A percentile compares a stretch with the other conserved stretches of the same genome.
These are phyloP conservation scores for Russula brevipes DNA, from an alignment of 768 basidiomycete genomes.

Conservation along the genomic window DNA sequence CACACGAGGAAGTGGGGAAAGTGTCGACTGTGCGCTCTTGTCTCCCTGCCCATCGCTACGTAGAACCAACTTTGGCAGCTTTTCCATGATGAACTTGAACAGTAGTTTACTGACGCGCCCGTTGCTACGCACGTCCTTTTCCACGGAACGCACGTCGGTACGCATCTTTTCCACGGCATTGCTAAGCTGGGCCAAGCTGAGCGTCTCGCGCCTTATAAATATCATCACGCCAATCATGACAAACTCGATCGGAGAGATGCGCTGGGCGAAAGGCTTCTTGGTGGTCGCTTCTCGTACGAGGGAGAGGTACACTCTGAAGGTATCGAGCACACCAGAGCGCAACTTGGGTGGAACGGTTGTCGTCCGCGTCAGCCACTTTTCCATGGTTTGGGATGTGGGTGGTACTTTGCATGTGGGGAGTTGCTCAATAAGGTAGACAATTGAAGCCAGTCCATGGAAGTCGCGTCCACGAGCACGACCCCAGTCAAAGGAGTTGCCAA, in stretches of 20 bases:
- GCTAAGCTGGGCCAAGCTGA: slow-evolving; percentile 40
- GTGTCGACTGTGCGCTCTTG: slow-evolving; percentile 18
- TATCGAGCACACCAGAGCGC: slow-evolving; percentile 34
- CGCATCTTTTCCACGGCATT: slow-evolving; percentile 50
- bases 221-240: slow-evolving; percentile 53
- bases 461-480: slow-evolving; percentile 36
- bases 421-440: slow-evolving; percentile 32
- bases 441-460: slow-evolving; percentile 34
- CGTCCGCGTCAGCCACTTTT: slow-evolving; percentile 30
- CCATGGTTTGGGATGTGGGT: slow-evolving; percentile 26
- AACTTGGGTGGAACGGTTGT: slow-evolving; percentile 33
- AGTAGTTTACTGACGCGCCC: slow-evolving; percentile 50
- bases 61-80: slow-evolving; percentile 21
- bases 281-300: slow-evolving; percentile 40
- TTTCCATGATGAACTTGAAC: slow-evolving; percentile 45
- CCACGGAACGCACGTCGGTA: slow-evolving; percentile 44
- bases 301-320: slow-evolving; percentile 44
- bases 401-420: slow-evolving; percentile 24
- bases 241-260: slow-evolving; percentile 65
- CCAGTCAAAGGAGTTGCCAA: slow-evolving; percentile 33
- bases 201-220: slow-evolving; percentile 40
- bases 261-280: slow-evolving; percentile 34
- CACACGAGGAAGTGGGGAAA: neutral
- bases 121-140: slow-evolving; percentile 67
- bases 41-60: slow-evolving; percentile 26